Conservation (phyloP, 805 yeast genomes). For the Candida silvatica region DNA sequence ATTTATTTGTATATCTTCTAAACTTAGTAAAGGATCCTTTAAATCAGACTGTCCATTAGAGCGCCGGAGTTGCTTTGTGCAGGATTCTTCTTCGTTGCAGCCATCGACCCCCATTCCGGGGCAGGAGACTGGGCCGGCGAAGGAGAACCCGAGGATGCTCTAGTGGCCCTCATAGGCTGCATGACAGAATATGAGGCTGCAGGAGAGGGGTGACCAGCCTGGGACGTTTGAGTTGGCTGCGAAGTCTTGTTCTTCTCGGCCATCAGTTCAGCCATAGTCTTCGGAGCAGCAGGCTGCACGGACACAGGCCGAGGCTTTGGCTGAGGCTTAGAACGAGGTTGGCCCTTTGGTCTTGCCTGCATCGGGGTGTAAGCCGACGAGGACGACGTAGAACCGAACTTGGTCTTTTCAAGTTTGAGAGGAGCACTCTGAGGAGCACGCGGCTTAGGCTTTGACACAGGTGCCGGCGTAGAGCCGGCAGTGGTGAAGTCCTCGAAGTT, state of each 20-base stretch:
- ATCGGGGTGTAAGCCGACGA: not conserved
- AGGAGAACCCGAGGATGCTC: constrained; percentile 6
- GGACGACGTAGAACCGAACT: not conserved
- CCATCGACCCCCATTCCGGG: too few relatives aligned
- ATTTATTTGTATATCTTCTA: not conserved
- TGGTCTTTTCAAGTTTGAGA: not conserved
- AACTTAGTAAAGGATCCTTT: too few relatives aligned
- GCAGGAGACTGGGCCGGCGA: constrained; percentile 4
- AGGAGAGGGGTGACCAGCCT: too few relatives aligned
- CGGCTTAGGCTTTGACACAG: too few relatives aligned
- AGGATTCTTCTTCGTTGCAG: not conserved
- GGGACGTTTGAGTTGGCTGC: too few relatives aligned
- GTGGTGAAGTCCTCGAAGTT: not conserved
- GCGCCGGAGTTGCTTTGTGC: too few relatives aligned
- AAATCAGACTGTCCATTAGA: too few relatives aligned
- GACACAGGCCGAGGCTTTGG: too few relatives aligned
- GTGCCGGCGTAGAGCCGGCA: not conserved
- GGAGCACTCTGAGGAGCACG: not conserved
- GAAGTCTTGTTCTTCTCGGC: constrained; percentile 14
- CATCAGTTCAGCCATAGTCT: constrained; percentile 5
- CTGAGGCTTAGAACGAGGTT: not conserved
- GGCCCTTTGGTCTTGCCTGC: not conserved
- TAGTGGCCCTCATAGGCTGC: constrained; percentile 17
- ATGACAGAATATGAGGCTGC: constrained; percentile 10
- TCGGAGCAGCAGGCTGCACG: not conserved